These are phyloP conservation scores for Ogataea trehaloabstinens DNA, from an alignment of 805 yeast species.

Conservation along the genomic window DNA sequence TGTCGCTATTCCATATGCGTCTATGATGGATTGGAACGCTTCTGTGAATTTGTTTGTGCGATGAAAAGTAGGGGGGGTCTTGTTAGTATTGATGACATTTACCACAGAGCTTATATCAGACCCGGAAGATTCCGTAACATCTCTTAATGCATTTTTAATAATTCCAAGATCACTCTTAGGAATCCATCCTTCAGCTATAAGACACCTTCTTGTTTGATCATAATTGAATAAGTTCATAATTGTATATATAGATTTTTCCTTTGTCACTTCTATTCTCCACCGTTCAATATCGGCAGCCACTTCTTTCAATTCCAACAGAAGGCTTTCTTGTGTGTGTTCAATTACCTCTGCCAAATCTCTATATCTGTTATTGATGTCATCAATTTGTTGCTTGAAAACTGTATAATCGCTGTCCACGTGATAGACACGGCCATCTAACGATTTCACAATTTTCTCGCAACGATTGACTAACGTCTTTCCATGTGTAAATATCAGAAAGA, in stretches of 20 bases:
- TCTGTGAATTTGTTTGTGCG: constrained; percentile 65
- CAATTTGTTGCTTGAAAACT: constrained; percentile 44
- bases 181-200: constrained; percentile 96
- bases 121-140: constrained; percentile 51
- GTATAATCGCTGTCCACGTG: constrained; percentile 47
- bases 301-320: constrained; percentile 74
- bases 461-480: constrained; percentile 70
- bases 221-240: constrained; percentile 77
- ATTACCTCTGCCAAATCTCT: constrained; percentile 50
- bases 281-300: constrained; percentile 70
- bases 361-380: constrained; percentile 44
- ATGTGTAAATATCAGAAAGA: constrained; percentile 88
- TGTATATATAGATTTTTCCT: constrained; percentile 82
- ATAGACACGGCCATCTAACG: constrained; percentile 79
- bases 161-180: constrained; percentile 72
- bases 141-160: constrained; percentile 67
- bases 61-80: constrained; percentile 71
- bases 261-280: constrained; percentile 68
- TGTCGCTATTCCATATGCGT: constrained; percentile 76
- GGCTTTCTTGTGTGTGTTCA: constrained; percentile 62
- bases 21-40: constrained; percentile 69
- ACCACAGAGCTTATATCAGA: constrained; percentile 47
- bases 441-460: constrained; percentile 78
- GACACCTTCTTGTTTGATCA: constrained; percentile 78
- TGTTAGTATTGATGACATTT: constrained; percentile 63